Evolutionary conservation across 2,329 filamentous ascomycete genomes (phyloP), one percentile per base, ranked within the genome.

Genomic region (Lojkania enalia): DNA sequence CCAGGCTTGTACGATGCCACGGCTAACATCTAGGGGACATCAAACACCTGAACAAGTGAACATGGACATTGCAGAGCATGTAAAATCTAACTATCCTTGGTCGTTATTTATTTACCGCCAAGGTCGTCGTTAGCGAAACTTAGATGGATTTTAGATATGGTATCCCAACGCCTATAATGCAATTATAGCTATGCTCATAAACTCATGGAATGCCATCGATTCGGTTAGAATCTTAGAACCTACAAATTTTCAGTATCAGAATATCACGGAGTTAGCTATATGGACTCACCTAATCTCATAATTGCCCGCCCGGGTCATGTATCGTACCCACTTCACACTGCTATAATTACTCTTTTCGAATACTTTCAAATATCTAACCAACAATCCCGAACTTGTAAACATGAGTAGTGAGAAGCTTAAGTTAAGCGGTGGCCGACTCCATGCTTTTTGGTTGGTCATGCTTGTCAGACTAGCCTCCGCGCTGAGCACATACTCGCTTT

Each of bases 271-370:
- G 23, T 7, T 7, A n/a, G n/a, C 7, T 7, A 27, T 7, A n/a
- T 7, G 23, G 7, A 52, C 61, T 21, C 57, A 95, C 86, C 90
- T 80, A 68, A 99, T 96, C 75, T 99, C 94, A 71, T 99, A 99
- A 71, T 90, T 96, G 20, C 94, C 94, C 13, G 92, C 94, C 56
- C 92, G 84, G 14, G 94, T 99, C 94, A 99, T 97, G 72, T 99
- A 99, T 60, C 94, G 79, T 60, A 99, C 94, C 94, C 94, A 99
- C 73, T 99, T 99, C 37, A 99, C 94, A 66, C 90, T 96, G 52
- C 88, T 95, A 70, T 99, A 99, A 72, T 97, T 97, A 72, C 83
- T 94, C 84, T 99, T 99, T 76, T 99, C 94, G 75, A 99, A 99
- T 1, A 99, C 94, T 74, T 99, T 99, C 46, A 99, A 74, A 70